Percentiles rank a stretch among this genome's conserved stretches.
Conservation (phyloP, 179 eudicot species). For the Nepenthes alata region DNA sequence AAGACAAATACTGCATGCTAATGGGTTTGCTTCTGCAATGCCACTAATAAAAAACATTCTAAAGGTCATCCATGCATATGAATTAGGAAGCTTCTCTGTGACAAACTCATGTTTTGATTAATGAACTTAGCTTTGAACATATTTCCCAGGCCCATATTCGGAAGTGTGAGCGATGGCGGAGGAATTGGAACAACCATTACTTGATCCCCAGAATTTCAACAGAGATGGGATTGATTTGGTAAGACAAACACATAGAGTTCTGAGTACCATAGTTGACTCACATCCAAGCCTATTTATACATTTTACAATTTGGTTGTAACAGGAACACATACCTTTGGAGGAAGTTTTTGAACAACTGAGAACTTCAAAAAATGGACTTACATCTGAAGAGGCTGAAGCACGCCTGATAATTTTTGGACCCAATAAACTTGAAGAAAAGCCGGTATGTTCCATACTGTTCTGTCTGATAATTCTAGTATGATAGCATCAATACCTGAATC, state of each 20-base stretch:
- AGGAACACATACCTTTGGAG: conserved; percentile 53
- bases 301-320: conserved; percentile 11
- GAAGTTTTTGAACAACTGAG: conserved; percentile 48
- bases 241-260: conserved; percentile 10
- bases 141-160: conserved; percentile 8
- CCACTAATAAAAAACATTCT: too few species aligned
- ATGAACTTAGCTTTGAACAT: too few species aligned
- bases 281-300: not conserved
- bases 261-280: not conserved
- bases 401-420: conserved; percentile 55
- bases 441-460: conserved; percentile 24
- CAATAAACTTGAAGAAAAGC: conserved; percentile 64
- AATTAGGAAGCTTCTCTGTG: too few species aligned
- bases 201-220: conserved; percentile 43
- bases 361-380: conserved; percentile 43
- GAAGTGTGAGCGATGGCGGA: conserved; percentile 41
- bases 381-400: conserved; percentile 41
- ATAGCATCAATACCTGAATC: too few species aligned
- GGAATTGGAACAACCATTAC: conserved; percentile 43
- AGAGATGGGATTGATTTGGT: conserved; percentile 69
- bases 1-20: too few species aligned
- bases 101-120: too few species aligned
- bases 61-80: too few species aligned
- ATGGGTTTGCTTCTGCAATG: too few species aligned
- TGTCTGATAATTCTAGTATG: not conserved